Percentiles rank a stretch among this genome's conserved stretches.
phyloP scores from a whole-genome alignment of 192 early-diverging fungal species.

The Podila minutissima region DNA sequence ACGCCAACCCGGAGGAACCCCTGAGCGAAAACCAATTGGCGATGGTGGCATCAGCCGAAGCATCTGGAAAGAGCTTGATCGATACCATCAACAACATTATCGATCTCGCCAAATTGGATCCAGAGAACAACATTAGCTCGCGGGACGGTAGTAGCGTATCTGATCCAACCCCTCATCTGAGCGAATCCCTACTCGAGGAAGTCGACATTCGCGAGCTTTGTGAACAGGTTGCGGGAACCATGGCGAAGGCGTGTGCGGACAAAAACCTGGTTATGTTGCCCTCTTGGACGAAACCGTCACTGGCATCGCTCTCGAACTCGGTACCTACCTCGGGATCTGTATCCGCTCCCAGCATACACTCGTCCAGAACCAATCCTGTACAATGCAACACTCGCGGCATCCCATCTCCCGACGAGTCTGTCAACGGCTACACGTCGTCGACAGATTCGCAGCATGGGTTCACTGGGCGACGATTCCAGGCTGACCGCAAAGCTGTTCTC shows the following conservation, averaged over 20 bases:
- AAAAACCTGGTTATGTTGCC: constrained; percentile 20
- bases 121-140: constrained; percentile 12
- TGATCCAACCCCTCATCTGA: constrained; percentile 1
- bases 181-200: constrained; percentile 10
- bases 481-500: constrained; percentile 18
- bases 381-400: not conserved
- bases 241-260: constrained; percentile 26
- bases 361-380: not conserved
- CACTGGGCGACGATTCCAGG: constrained; percentile 1
- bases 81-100: constrained; percentile 38
- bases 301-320: constrained; percentile 5
- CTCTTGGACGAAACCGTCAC: constrained; percentile 14
- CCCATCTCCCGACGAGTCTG: constrained; percentile 4
- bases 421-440: constrained; percentile 11
- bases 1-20: constrained; percentile 14
- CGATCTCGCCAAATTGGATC: constrained; percentile 30
- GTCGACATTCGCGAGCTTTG: constrained; percentile 35
- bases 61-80: constrained; percentile 41
- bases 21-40: constrained; percentile 33
- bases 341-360: constrained; percentile 3
- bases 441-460: constrained; percentile 11
- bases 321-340: constrained; percentile 6
- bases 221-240: constrained; percentile 27
- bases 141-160: not conserved
- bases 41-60: constrained; percentile 50